Conservation (phyloP, 139 green algal species). For the Choricystis sp. region DNA sequence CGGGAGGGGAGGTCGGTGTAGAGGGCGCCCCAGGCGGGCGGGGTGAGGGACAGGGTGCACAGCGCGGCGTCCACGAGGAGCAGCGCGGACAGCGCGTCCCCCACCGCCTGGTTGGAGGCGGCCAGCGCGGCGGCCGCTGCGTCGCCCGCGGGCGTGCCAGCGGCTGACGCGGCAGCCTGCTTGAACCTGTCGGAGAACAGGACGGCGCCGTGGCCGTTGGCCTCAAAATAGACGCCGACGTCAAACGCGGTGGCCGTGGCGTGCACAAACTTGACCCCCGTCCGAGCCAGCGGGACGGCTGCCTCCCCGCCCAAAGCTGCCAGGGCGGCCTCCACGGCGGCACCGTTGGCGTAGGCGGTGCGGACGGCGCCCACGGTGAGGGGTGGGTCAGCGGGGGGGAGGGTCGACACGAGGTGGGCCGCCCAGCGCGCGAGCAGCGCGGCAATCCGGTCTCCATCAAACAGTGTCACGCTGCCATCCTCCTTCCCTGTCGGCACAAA, state of each 20-base stretch:
- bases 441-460: slow-evolving; percentile 92
- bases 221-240: slow-evolving; percentile 95
- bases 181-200: slow-evolving; percentile 52
- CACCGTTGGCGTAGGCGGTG: slow-evolving; percentile 95
- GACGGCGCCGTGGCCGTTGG: slow-evolving; percentile 93
- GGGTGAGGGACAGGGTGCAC: slow-evolving; percentile 15
- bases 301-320: slow-evolving; percentile 19
- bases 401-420: slow-evolving; percentile 26
- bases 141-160: no score
- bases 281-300: slow-evolving; percentile 22
- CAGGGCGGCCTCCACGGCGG: slow-evolving; percentile 54
- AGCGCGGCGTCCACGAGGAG: slow-evolving; percentile 79
- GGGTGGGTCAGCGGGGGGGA: slow-evolving; percentile 17
- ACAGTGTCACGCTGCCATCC: slow-evolving; percentile 23
- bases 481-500: slow-evolving; percentile 28
- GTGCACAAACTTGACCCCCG: slow-evolving; percentile 91
- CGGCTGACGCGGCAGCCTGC: slow-evolving; percentile 5
- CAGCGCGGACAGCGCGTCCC: slow-evolving; percentile 74
- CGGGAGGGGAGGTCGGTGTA: slow-evolving; percentile 78
- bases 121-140: no score
- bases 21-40: slow-evolving; percentile 52
- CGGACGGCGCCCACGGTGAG: slow-evolving; percentile 78
- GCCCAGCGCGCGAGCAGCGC: slow-evolving; percentile 52
- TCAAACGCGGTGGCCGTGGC: slow-evolving; percentile 63
- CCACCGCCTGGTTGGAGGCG: slow-evolving; percentile 75